Evolutionary conservation across 1,139 yeast genomes (phyloP).

Genomic region (Eremothecium cymbalariae): DNA sequence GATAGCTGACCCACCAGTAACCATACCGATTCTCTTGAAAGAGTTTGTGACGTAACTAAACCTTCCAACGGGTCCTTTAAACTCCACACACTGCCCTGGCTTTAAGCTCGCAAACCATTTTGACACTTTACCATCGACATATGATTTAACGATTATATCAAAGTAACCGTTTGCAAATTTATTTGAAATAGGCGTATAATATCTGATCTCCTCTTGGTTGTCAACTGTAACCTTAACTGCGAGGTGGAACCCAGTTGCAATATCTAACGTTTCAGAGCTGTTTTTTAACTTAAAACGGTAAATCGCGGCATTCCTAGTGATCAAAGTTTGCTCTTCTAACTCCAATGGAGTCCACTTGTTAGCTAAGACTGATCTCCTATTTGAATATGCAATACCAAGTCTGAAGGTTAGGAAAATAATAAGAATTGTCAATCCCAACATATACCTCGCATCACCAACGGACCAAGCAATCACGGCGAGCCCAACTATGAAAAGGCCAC

Average conservation of each 20-base stretch:
- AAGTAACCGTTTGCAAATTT: constrained; percentile 63
- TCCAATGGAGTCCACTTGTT: constrained; percentile 59
- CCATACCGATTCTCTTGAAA: constrained; percentile 54
- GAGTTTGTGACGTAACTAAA: constrained; percentile 52
- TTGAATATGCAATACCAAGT: constrained; percentile 39
- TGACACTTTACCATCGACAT: constrained; percentile 60
- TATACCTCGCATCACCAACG: constrained; percentile 37
- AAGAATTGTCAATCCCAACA: constrained; percentile 43
- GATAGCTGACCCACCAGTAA: constrained; percentile 84
- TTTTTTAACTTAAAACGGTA: constrained; percentile 59
- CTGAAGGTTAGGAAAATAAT: constrained; percentile 40
- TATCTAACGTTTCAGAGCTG: constrained; percentile 51
- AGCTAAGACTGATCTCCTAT: constrained; percentile 41
- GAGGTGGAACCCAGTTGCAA: constrained; percentile 69
- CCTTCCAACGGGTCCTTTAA: constrained; percentile 73
- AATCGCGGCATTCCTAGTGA: constrained; percentile 61
- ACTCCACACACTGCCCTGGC: constrained; percentile 59
- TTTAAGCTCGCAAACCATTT: constrained; percentile 52
- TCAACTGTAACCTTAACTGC: constrained; percentile 47
- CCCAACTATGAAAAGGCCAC: constrained; percentile 53
- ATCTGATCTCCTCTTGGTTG: constrained; percentile 55
- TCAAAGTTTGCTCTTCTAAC: constrained; percentile 60
- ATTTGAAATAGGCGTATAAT: constrained; percentile 68
- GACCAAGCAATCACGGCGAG: constrained; percentile 44
- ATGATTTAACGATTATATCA: constrained; percentile 67